A percentile compares a stretch with the other conserved stretches of the same genome.
Conservation (phyloP, 768 basidiomycete genomes). For the Rhizopogon rudus region DNA sequence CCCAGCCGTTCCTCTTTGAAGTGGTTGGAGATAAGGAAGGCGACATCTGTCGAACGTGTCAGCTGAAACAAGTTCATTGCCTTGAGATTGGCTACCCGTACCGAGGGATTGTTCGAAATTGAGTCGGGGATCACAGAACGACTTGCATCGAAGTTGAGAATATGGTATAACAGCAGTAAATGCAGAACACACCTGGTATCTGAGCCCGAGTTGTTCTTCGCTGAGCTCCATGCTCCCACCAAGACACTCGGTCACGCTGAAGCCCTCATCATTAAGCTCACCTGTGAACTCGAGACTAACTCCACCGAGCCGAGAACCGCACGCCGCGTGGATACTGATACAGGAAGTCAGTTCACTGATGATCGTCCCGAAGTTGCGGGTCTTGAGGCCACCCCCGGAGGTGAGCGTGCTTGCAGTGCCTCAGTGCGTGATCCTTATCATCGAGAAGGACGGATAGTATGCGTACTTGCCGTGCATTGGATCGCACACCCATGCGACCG, state of each 20-base stretch:
- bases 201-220: constrained; percentile 84
- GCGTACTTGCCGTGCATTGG: constrained; percentile 98
- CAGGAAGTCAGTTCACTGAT: constrained; percentile 82
- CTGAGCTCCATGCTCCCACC: constrained; percentile 94
- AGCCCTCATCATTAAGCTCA: constrained; percentile 85
- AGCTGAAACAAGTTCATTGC: not conserved
- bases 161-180: not conserved
- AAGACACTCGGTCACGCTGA: constrained; percentile 93
- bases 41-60: constrained; percentile 51
- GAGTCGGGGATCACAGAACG: constrained; percentile 91
- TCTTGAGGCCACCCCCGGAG: constrained; percentile 79
- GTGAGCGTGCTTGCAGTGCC: constrained; percentile 65
- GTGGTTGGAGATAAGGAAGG: constrained; percentile 80
- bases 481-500: constrained; percentile 93
- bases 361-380: constrained; percentile 84
- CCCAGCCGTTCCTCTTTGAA: constrained; percentile 64
- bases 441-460: not conserved
- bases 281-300: constrained; percentile 93
- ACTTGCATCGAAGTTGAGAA: constrained; percentile 32
- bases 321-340: constrained; percentile 72
- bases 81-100: constrained; percentile 30
- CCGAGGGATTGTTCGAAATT: constrained; percentile 96
- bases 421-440: not conserved
- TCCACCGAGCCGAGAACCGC: constrained; percentile 71
- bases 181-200: constrained; percentile 65